Conservation (phyloP, 441 rosid genomes). For the Pelargonium cotyledonis region DNA sequence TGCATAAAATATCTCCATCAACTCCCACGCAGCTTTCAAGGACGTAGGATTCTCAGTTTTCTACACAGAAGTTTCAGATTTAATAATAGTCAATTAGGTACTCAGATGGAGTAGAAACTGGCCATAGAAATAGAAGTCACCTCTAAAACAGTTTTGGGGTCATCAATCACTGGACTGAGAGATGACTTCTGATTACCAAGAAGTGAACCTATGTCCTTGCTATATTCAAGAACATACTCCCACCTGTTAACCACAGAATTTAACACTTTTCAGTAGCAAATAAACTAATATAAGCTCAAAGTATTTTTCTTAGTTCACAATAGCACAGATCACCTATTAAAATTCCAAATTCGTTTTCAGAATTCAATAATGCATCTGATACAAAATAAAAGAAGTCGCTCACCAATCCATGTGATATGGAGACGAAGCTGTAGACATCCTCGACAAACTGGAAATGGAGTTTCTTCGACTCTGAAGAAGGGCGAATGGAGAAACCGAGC, state of each 20-base stretch:
- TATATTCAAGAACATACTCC: constrained; percentile 84
- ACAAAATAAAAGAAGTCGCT: not conserved
- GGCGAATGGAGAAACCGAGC: constrained; percentile 84
- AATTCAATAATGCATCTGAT: too few species aligned
- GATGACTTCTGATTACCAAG: constrained; percentile 42
- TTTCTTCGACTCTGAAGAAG: constrained; percentile 78
- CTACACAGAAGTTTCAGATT: constrained; percentile 25
- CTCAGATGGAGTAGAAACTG: not conserved
- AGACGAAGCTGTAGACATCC: constrained; percentile 45
- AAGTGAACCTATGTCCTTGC: constrained; percentile 64
- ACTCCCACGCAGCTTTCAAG: constrained; percentile 93
- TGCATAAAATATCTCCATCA: constrained; percentile 83
- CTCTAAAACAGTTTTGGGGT: constrained; percentile 50
- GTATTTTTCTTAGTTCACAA: not conserved
- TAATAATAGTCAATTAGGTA: not conserved
- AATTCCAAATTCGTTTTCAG: not conserved
- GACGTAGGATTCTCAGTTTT: constrained; percentile 47
- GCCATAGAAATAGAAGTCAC: constrained; percentile 24
- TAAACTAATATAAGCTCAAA: too few species aligned
- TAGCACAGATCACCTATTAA: not conserved
- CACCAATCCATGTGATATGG: constrained; percentile 67
- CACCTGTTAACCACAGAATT: constrained; percentile 43
- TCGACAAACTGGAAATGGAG: constrained; percentile 47
- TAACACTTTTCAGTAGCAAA: not conserved
- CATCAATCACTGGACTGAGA: constrained; percentile 44